Conservation (phyloP, 768 basidiomycete genomes). For the Mycena galericulata region DNA sequence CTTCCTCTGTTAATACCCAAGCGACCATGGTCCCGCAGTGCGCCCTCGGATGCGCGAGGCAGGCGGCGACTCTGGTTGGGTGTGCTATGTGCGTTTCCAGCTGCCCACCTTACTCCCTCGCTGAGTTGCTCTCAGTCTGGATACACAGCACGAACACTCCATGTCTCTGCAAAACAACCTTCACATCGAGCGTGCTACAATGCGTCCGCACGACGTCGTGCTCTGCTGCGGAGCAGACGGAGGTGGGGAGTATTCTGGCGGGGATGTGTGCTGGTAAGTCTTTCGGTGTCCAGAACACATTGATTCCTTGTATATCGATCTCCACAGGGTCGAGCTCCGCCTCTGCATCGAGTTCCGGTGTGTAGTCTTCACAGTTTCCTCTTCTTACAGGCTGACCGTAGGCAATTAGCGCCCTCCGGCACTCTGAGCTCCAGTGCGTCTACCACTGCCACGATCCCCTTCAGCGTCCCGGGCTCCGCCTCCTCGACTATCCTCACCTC, state of each 20-base stretch:
- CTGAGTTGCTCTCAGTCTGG: too few relatives aligned
- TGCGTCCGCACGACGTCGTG: conserved; percentile 25
- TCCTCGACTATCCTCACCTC: conserved; percentile 16
- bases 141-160: conserved; percentile 15
- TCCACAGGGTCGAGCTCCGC: not conserved
- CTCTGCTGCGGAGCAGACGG: not conserved
- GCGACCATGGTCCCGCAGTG: too few relatives aligned
- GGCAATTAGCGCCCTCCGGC: too few relatives aligned
- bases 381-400: not conserved
- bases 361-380: not conserved
- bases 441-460: not conserved
- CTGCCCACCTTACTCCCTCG: too few relatives aligned
- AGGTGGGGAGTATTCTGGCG: conserved; percentile 16
- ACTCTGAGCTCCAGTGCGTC: too few relatives aligned
- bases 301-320: too few relatives aligned
- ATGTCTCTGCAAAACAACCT: conserved; percentile 29
- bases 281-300: not conserved
- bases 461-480: not conserved
- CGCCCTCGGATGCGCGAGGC: too few relatives aligned
- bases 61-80: too few relatives aligned
- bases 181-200: conserved; percentile 22
- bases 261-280: conserved; percentile 9
- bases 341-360: not conserved
- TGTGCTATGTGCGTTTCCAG: too few relatives aligned
- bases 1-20: too few relatives aligned